Conservation (phyloP, 257 asterid genomes). For the Anisodus acutangulus region DNA sequence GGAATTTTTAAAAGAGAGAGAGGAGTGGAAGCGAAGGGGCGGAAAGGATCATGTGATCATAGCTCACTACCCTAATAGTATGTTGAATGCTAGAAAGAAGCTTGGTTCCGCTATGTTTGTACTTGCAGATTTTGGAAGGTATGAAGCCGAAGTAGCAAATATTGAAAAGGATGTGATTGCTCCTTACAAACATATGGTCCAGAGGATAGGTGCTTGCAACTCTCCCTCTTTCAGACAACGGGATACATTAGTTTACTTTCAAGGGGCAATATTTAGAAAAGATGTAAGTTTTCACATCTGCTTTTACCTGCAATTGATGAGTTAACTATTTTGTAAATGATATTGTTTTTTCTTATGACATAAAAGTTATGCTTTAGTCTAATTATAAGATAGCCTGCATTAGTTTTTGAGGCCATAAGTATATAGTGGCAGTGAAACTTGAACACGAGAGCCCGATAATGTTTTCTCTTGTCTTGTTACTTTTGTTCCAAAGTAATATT, state of each 20-base stretch:
- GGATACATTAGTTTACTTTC: constrained; percentile 61
- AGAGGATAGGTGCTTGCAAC: constrained; percentile 38
- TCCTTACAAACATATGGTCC: constrained; percentile 88
- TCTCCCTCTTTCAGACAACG: constrained; percentile 60
- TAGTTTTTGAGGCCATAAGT: background rate
- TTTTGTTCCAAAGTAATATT: background rate
- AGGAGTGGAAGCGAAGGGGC: constrained; percentile 61
- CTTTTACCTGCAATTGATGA: constrained; percentile 23
- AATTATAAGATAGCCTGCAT: background rate
- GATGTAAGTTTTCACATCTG: constrained; percentile 57
- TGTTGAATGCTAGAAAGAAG: constrained; percentile 62
- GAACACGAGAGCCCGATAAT: background rate
- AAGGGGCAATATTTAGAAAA: constrained; percentile 83
- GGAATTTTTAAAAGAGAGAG: constrained; percentile 50
- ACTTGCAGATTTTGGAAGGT: constrained; percentile 84
- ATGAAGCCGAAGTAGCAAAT: constrained; percentile 59
- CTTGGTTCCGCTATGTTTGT: constrained; percentile 69
- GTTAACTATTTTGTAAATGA: background rate
- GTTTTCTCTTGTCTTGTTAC: background rate
- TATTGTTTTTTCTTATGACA: background rate
- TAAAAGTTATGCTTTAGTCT: background rate
- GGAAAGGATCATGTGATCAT: constrained; percentile 77
- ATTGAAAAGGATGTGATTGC: constrained; percentile 79
- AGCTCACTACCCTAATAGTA: constrained; percentile 85
- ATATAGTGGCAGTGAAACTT: background rate